Evolutionary conservation across 2,329 filamentous ascomycete species (phyloP), one percentile per base, ranked within the genome.

Genomic region (Diaporthe longicolla): DNA sequence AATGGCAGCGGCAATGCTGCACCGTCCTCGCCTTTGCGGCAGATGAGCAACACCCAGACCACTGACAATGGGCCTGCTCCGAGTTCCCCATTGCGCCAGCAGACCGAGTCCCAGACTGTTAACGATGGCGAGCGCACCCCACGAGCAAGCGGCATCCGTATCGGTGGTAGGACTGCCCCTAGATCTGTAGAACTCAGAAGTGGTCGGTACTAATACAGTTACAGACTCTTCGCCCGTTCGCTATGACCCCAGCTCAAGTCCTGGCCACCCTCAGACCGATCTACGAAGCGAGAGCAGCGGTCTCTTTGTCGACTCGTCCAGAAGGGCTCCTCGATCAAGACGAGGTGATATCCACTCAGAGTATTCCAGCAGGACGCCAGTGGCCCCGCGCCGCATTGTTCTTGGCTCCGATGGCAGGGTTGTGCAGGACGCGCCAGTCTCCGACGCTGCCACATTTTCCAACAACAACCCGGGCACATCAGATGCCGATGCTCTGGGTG

Each of bases 281-380:
- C 87, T 94, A 75, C 91, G 91, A 78, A 97, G 94, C 82, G 94
- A 95, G 80, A 95, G 93, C 85, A 98, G 95, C 80, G 94, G 92
- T 7, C 88, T 98, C 40, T 98, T 98, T 81, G 93, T 98, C 45
- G 87, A 93, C 78, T 89, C 92, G 74, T 37, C 74, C 43, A 59
- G 74, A 32, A 72, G 61, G 19, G 72, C 63, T 11, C 85, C 88
- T 57, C 81, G 89, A 66, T 86, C 89, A 0, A 87, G 88, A 58
- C 92, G 96, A 79, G 94, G 94, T 79, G 96, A 98, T 80, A 94
- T 98, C 79, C 91, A 97, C 80, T 96, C 95, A 0, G 94, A 97
- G 80, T 88, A 92, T 24, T 88, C 93, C 75, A 86, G 88, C 71
- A 85, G 88, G 59, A 89, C 89, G 9, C 86, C 87, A 70, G 87